Evolutionary conservation across 2,329 filamentous ascomycete genomes (phyloP), one percentile per base, ranked within the genome.

Genomic region (Venturia asperata): DNA sequence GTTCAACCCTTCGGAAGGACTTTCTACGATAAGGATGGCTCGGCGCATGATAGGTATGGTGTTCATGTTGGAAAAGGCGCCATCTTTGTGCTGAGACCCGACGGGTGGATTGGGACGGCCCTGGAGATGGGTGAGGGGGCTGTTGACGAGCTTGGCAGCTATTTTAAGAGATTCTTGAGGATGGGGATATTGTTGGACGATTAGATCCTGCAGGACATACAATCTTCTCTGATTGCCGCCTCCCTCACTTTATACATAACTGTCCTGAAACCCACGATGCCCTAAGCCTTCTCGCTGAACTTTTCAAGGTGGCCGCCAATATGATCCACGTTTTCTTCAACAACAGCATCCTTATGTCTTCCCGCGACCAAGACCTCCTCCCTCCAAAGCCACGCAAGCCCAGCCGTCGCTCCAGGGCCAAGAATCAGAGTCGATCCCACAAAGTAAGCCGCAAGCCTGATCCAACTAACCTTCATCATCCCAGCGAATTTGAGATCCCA

Each of bases 1-100:
- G 69, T 69, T 27, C 70, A 72, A 65, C 71, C 73, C 0, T 71
- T 76, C 65, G 76, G 76, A 1, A 70, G 70, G n/a, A 72, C 74
- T 1, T 77, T 73, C 24, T 77, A 74, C 66, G 75, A 77, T 64
- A 64, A 64, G 5, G 68, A 73, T 34, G 64, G 71, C 39, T 68
- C 55, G 45, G 75, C 74, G n/a, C 74, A 74, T 67, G 49, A 65
- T 27, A 69, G 72, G 21, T 77, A 76, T 65, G 73, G 71, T 1
- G 67, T 75, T 7, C 64, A 66, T 56, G 56, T 65, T 2, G 55
- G 66, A 0, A 66, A 66, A 45, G 74, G 74, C 0, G 71, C 69
- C 5, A 67, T 76, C 1, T 66, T 73, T n/a, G 71, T 75, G 19
- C 63, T 75, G 13, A 67, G 74, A 41, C 73, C 73, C 2, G 74